Evolutionary conservation across 2,329 filamentous ascomycete genomes (phyloP), one percentile per base, ranked within the genome.

Genomic region (Verticillium zaregamsianum): DNA sequence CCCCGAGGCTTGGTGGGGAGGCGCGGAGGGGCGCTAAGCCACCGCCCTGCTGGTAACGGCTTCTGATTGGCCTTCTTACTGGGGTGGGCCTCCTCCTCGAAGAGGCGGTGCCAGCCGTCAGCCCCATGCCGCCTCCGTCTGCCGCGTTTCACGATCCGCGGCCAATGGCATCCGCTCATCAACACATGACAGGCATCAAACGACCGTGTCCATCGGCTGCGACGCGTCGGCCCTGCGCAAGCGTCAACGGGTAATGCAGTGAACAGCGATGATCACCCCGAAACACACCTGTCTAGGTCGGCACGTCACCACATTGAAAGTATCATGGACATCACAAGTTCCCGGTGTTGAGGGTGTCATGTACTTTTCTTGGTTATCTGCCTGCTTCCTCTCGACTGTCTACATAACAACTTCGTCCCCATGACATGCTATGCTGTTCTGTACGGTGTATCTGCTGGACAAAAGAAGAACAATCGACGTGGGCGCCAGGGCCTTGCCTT

Each of bases 51-150:
- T 45, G 8, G 17, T n/a, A n/a, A n/a, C 45, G 1, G 4, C 9
- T 14, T 23, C 20, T 52, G 20, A 52, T 52, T 52, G 45, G 45
- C 8, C 5, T 8, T 11, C 17, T 52, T 12, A 12, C 3, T 7
- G 5, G 5, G 9, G 9, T 52, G 45, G 45, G 17, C 5, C 37
- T 15, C 37, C 14, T 3, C n/a, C 37, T 33, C 61, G 59, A 61
- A 55, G 55, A 60, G 62, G 63, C 55, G 17, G n/a, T 59, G 57
- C 59, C 45, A 12, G 32, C 17, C 62, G 55, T 60, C 17, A 20
- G 45, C 45, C 45, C 25, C 45, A 20, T 20, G 45, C 45, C 45
- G 45, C 45, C 23, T 52, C 45, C n/a, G 37, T 40, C 12, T 6
- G 45, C 45, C 45, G 45, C 45, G 45, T 52, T 28, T 52, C 45